Evolutionary conservation across 768 basidiomycete genomes (phyloP).

Genomic region (Rhodotorula toruloides): DNA sequence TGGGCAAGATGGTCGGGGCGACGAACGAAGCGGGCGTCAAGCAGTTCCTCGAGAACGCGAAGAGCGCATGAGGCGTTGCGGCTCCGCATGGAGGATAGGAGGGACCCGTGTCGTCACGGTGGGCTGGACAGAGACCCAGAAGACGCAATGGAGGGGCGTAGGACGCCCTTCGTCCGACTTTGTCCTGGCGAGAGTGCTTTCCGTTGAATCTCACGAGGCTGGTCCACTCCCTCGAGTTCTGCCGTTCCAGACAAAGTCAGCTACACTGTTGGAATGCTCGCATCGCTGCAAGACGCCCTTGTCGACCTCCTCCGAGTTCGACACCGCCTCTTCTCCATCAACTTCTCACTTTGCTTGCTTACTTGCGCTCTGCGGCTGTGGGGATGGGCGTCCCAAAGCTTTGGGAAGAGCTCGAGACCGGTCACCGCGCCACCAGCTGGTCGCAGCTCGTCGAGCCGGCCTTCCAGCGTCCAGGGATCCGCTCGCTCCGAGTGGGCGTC

Average conservation of each 20-base stretch:
- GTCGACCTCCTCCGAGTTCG: no score
- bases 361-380: neutral
- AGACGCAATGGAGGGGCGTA: neutral
- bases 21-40: conserved; percentile 12
- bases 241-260: no score
- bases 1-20: conserved; percentile 31
- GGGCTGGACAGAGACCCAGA: neutral
- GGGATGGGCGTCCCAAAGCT: conserved; percentile 24
- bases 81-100: neutral
- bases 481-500: conserved; percentile 16
- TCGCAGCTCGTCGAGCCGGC: conserved; percentile 9
- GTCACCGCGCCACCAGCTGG: conserved; percentile 7
- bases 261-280: no score
- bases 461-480: neutral
- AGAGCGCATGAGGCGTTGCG: neutral
- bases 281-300: no score
- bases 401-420: conserved; percentile 24
- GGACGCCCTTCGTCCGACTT: no score
- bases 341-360: neutral
- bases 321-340: no score
- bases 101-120: neutral
- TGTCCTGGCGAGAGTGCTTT: no score
- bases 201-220: no score
- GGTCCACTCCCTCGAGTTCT: no score
- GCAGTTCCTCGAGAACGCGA: conserved; percentile 26